Conservation (phyloP, 129 eudicot species). For the Arctium lappa region DNA sequence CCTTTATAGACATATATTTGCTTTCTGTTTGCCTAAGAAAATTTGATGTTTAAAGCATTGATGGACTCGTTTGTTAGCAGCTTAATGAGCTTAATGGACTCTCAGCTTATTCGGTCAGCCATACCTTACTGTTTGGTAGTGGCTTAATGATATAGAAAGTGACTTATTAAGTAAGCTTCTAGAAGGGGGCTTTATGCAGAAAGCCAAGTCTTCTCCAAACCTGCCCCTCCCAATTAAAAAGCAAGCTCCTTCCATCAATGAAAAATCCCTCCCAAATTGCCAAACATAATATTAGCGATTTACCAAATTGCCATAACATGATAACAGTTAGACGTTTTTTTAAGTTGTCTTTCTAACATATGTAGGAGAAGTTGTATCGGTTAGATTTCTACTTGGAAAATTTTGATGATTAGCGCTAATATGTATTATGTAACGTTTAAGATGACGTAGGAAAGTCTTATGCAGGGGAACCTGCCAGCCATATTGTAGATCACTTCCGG, state of each 20-base stretch:
- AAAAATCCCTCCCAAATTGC: background rate
- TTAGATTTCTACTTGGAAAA: no score
- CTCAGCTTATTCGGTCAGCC: no score
- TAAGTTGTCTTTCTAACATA: background rate
- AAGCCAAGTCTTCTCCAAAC: no score
- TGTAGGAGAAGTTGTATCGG: no score
- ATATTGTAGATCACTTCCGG: conserved; percentile 83
- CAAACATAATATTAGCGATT: background rate
- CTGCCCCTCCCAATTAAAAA: no score
- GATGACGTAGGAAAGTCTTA: background rate
- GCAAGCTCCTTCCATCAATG: no score
- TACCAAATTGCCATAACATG: background rate
- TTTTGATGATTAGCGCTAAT: background rate
- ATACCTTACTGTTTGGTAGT: no score
- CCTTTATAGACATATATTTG: background rate
- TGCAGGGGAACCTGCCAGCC: conserved; percentile 95
- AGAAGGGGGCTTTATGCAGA: no score
- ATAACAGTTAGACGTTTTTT: background rate
- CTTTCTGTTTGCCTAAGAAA: background rate
- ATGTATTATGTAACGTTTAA: background rate
- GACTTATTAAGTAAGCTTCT: no score
- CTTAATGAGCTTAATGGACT: no score
- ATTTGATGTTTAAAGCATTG: background rate
- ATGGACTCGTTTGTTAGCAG: no score
- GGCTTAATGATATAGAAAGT: no score